Percentiles rank a stretch among this genome's conserved stretches.
Evolutionary conservation across 306 rosid species (phyloP).

Genomic region (Vigna nakashimae): DNA sequence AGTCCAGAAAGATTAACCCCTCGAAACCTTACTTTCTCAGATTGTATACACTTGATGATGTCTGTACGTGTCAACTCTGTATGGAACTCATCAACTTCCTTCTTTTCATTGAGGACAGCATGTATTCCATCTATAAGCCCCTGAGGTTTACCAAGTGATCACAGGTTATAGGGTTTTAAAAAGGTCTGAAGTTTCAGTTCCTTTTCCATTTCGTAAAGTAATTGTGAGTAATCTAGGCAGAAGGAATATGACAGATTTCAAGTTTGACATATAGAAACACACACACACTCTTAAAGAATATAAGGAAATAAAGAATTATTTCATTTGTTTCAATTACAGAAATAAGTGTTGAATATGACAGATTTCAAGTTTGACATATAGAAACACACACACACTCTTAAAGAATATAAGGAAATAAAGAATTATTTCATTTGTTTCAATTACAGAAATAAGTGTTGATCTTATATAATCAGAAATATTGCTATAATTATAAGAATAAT

Average conservation of each 20-base stretch:
- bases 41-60: slow-evolving; percentile 94
- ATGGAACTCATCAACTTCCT: slow-evolving; percentile 68
- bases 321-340: too few species aligned
- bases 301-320: too few species aligned
- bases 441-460: too few species aligned
- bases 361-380: slow-evolving; percentile 13
- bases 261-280: slow-evolving; percentile 2
- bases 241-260: slow-evolving; percentile 1
- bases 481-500: too few species aligned
- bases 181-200: slow-evolving; percentile 34
- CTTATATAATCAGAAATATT: too few species aligned
- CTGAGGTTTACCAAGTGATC: slow-evolving; percentile 50
- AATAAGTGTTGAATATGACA: background rate
- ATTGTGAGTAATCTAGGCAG: slow-evolving; percentile 14
- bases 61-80: slow-evolving; percentile 86
- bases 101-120: slow-evolving; percentile 56
- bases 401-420: too few species aligned
- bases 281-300: too few species aligned
- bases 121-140: slow-evolving; percentile 82
- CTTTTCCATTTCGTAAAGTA: slow-evolving; percentile 28
- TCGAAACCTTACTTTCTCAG: slow-evolving; percentile 83
- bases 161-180: slow-evolving; percentile 27
- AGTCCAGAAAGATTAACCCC: slow-evolving; percentile 96
- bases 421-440: too few species aligned
- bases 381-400: too few species aligned